These are phyloP conservation scores for Raffaelea ambrosiae DNA, from an alignment of 2,329 filamentous ascomycete genomes.

Conservation along the genomic window DNA sequence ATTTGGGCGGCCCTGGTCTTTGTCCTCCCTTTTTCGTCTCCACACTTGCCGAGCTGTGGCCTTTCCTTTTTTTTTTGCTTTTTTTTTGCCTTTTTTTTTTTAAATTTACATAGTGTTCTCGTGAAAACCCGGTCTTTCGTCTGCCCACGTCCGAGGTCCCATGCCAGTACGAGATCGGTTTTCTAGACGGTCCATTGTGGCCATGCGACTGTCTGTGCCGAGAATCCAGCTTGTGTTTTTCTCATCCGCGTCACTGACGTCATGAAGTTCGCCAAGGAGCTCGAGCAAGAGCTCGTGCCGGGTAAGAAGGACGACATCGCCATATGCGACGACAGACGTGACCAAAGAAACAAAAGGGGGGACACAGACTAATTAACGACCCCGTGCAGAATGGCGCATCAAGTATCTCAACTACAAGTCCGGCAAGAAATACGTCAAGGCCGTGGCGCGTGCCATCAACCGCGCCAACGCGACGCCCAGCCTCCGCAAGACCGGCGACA, in stretches of 20 bases:
- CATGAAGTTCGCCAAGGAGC: constrained; percentile 67
- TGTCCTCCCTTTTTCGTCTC: too few species aligned
- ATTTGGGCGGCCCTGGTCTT: too few species aligned
- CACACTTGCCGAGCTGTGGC: too few species aligned
- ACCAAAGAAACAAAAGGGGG: not conserved
- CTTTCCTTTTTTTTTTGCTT: too few species aligned
- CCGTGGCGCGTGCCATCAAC: constrained; percentile 63
- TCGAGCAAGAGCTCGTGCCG: constrained; percentile 81
- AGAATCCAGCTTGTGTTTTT: not conserved
- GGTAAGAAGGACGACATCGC: constrained; percentile 38
- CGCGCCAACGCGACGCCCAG: constrained; percentile 46
- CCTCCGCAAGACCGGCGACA: constrained; percentile 20
- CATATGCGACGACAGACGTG: not conserved
- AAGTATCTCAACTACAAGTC: constrained; percentile 96
- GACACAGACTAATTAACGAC: too few species aligned
- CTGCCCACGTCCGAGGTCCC: too few species aligned
- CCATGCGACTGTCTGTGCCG: too few species aligned
- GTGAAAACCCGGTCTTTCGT: too few species aligned
- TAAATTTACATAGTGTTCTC: too few species aligned
- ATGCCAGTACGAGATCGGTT: too few species aligned
- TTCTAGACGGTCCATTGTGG: too few species aligned
- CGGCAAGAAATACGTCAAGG: constrained; percentile 91
- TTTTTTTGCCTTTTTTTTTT: too few species aligned
- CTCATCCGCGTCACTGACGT: constrained; percentile 17
- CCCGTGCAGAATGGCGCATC: constrained; percentile 70